Conservation (phyloP, 352 stramenopile species). For the Phytophthora constricta region DNA sequence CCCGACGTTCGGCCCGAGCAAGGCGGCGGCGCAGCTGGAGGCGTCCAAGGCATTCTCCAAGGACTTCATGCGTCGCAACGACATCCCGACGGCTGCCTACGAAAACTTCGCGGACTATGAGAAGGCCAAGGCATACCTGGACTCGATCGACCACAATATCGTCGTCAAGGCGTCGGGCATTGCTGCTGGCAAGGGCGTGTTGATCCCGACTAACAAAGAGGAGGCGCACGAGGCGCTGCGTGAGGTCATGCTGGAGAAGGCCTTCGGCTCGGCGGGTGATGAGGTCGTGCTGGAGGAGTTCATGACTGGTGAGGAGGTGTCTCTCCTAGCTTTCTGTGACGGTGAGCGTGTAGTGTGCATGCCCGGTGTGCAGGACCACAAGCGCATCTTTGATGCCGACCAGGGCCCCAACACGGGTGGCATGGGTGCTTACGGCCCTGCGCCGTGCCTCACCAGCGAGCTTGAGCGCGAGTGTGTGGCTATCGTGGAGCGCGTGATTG, state of each 20-base stretch:
- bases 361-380: constrained; percentile 99
- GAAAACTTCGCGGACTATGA: constrained; percentile 96
- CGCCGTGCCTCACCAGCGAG: constrained; percentile 94
- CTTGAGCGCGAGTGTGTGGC: constrained; percentile 93
- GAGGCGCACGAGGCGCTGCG: constrained; percentile 94
- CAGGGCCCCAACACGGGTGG: constrained; percentile 98
- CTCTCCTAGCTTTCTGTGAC: constrained; percentile 98
- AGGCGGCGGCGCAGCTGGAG: constrained; percentile 96
- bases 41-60: constrained; percentile 99
- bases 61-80: constrained; percentile 98
- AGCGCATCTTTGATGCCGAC: constrained; percentile 98
- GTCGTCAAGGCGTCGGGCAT: constrained; percentile 99
- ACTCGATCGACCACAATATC: constrained; percentile 93
- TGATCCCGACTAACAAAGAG: constrained; percentile 94
- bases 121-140: constrained; percentile 92
- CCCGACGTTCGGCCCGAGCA: constrained; percentile 96
- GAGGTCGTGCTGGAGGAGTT: constrained; percentile 99
- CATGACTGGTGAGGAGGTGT: constrained; percentile 98
- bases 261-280: constrained; percentile 95
- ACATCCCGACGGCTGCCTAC: constrained; percentile 98
- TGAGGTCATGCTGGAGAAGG: constrained; percentile 97
- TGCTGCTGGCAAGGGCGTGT: constrained; percentile 98
- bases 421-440: constrained; percentile 99
- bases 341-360: constrained; percentile 95
- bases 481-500: constrained; percentile 81